Conservation (phyloP, 495 filamentous ascomycete species). For the Cenococcum geophilum region DNA sequence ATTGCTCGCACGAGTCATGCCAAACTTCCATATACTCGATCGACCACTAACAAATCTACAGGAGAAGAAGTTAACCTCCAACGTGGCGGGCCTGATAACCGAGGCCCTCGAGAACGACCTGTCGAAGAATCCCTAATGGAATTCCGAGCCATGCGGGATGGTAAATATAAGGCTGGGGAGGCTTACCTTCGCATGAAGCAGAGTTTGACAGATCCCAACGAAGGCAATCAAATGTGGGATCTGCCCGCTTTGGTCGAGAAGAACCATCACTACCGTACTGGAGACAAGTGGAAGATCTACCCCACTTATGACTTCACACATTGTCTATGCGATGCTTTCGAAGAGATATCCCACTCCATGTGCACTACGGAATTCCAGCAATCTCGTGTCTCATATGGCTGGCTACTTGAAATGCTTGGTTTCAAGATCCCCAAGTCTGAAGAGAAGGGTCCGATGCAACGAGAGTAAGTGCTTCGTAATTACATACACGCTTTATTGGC, state of each 20-base stretch:
- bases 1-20: slow-evolving; percentile 48
- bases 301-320: slow-evolving; percentile 91
- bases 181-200: slow-evolving; percentile 93
- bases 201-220: slow-evolving; percentile 46
- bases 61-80: slow-evolving; percentile 75
- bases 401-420: slow-evolving; percentile 69
- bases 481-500: not conserved
- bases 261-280: slow-evolving; percentile 64
- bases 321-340: slow-evolving; percentile 82
- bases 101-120: slow-evolving; percentile 59
- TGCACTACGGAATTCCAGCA: slow-evolving; percentile 83
- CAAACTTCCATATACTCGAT: not conserved
- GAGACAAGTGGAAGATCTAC: slow-evolving; percentile 73
- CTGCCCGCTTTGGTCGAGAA: slow-evolving; percentile 67
- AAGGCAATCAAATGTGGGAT: slow-evolving; percentile 59
- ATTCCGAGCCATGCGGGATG: slow-evolving; percentile 86
- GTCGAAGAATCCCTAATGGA: slow-evolving; percentile 71
- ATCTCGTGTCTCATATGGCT: slow-evolving; percentile 75
- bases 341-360: slow-evolving; percentile 80
- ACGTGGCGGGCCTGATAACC: slow-evolving; percentile 63
- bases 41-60: slow-evolving; percentile 29
- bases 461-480: slow-evolving; percentile 49
- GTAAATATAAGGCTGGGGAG: slow-evolving; percentile 79
- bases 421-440: slow-evolving; percentile 49
- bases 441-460: slow-evolving; percentile 63